Conservation (phyloP, 1,139 yeast species). For the Pneumocystis sp. region DNA sequence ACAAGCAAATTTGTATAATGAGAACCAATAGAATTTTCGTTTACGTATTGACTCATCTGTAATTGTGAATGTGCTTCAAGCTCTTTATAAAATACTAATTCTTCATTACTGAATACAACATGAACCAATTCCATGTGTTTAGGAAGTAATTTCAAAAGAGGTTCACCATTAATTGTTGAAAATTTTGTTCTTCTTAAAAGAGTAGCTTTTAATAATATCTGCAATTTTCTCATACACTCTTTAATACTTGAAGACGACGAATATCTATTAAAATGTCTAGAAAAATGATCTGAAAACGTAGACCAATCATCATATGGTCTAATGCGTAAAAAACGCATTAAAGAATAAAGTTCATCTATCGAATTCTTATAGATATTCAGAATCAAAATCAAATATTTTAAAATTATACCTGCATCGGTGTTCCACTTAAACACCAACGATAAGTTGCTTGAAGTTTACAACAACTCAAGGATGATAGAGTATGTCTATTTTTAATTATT, state of each 20-base stretch:
- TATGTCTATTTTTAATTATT: slow-evolving; percentile 56
- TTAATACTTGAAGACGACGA: slow-evolving; percentile 26
- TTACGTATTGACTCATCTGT: slow-evolving; percentile 40
- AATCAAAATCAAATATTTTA: background rate
- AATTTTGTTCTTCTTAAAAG: slow-evolving; percentile 69
- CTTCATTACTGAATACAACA: slow-evolving; percentile 41
- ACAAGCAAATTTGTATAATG: slow-evolving; percentile 48
- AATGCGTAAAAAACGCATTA: slow-evolving; percentile 55
- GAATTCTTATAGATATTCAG: slow-evolving; percentile 30
- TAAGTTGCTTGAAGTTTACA: slow-evolving; percentile 15
- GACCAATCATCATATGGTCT: slow-evolving; percentile 81
- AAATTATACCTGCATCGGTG: slow-evolving; percentile 51
- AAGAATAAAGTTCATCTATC: slow-evolving; percentile 67
- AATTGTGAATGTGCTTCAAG: slow-evolving; percentile 46
- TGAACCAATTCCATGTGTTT: slow-evolving; percentile 38
- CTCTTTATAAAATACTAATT: slow-evolving; percentile 37
- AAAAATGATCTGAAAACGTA: slow-evolving; percentile 75
- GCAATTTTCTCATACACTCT: slow-evolving; percentile 46
- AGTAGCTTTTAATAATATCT: slow-evolving; percentile 67
- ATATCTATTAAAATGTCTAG: slow-evolving; percentile 58
- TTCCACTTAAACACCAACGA: slow-evolving; percentile 51
- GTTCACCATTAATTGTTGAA: slow-evolving; percentile 53
- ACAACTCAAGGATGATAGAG: slow-evolving; percentile 57
- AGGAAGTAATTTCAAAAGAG: slow-evolving; percentile 51
- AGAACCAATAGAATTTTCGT: slow-evolving; percentile 20